phyloP scores from a whole-genome alignment of 2,329 filamentous ascomycete genomes.

The Mariannaea elegans region DNA sequence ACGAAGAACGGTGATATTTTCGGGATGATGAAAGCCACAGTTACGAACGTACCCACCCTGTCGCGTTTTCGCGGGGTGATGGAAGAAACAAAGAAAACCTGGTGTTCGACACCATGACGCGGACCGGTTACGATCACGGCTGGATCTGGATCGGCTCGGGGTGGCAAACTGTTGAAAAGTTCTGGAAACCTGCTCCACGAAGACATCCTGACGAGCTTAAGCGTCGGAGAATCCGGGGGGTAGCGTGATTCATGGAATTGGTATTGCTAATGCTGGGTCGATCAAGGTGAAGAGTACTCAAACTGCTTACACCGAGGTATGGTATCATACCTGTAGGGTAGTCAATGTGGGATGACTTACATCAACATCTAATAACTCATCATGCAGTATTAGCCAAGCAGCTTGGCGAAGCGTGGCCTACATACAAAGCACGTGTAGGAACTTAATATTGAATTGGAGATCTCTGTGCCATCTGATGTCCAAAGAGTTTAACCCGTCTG shows the following conservation, averaged over 20 bases:
- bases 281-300: background rate
- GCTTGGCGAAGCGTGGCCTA: no score
- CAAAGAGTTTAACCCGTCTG: background rate
- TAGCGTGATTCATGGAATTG: background rate
- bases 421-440: slow-evolving; percentile 10
- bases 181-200: slow-evolving; percentile 13
- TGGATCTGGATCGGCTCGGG: slow-evolving; percentile 15
- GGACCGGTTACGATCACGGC: slow-evolving; percentile 9
- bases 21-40: background rate
- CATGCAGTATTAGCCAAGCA: no score
- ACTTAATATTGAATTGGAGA: slow-evolving; percentile 4
- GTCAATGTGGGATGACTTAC: slow-evolving; percentile 1
- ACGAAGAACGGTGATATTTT: slow-evolving; percentile 1
- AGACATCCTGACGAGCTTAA: background rate
- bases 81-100: background rate
- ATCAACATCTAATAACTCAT: no score
- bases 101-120: slow-evolving; percentile 6
- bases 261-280: background rate
- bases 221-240: background rate
- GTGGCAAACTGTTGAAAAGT: slow-evolving; percentile 12
- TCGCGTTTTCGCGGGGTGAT: slow-evolving; percentile 8
- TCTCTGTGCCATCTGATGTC: background rate
- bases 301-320: background rate
- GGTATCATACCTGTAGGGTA: background rate
- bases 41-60: background rate